Base-by-base conservation (phyloP, 352 stramenopile genomes). In the Pythium sp. region DNA sequence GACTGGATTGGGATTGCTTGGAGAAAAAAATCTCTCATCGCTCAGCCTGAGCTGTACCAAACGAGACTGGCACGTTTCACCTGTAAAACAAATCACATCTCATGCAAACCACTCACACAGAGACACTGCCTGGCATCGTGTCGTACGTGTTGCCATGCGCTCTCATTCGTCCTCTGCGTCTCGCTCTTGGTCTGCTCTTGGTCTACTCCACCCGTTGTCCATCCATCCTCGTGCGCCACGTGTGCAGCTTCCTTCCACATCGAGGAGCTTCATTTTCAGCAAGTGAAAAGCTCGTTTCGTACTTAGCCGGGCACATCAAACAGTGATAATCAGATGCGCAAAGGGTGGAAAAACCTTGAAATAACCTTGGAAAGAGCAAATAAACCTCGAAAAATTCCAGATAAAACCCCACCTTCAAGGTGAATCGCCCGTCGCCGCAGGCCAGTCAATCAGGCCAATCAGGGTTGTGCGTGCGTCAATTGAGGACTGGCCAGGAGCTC, bases 401-500 rank as follows among this genome's bases (percentile, higher is more conserved):
- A 38, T 2, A 38, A 12, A 38, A 38, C 32, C 32, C 32, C 32
- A 38, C 8, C 12, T 38, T 38, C 14, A 57, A 57, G 41, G 12
- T n/a, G 41, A 57, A 57, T 24, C 51, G 9, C 51, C 20, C 9
- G 26, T 57, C 26, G 32, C 32, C 32, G 32, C 32, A 38, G 32
- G 32, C 38, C 38, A 46, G 38, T 46, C 38, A 46, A 46, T 46
- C 38, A 46, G 43, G 56, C 56, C 56, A 61, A 14, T 49, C 56
- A 61, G 43, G 20, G 41, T 60, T 34, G 43, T 18, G n/a, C 57
- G 34, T 49, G 57, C 57, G 57, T 62, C 57, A 38, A 62, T 46
- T 46, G 38, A 46, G 38, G 38, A 49, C 57, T 62, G 32, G 57
- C 56, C 56, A 62, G 56, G 56, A 62, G 32, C 56, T 46, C 38